Percentiles rank a stretch among this genome's conserved stretches.
These are phyloP conservation scores for Lepraria neglecta DNA, from an alignment of 495 filamentous ascomycete species.

Conservation along the genomic window DNA sequence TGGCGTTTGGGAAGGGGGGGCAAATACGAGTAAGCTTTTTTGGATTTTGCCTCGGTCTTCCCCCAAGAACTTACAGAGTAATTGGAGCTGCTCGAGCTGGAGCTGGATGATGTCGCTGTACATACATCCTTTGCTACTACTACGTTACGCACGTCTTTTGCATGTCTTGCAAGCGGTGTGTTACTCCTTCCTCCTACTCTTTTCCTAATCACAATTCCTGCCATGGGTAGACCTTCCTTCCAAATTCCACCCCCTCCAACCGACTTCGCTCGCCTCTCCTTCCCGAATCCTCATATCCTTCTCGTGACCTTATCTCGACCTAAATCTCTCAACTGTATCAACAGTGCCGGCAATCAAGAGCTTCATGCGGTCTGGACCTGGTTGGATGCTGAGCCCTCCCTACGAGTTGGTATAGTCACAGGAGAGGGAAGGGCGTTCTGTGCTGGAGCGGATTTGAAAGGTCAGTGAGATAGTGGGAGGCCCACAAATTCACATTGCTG, in stretches of 20 bases:
- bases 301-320: conserved; percentile 46
- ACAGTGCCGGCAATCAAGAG: conserved; percentile 46
- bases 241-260: conserved; percentile 37
- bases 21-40: too few relatives aligned
- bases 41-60: neutral
- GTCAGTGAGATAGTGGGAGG: conserved; percentile 21
- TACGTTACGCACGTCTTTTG: too few relatives aligned
- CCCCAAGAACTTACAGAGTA: neutral
- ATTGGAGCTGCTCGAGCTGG: too few relatives aligned
- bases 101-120: too few relatives aligned
- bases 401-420: conserved; percentile 52
- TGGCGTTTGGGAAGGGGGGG: too few relatives aligned
- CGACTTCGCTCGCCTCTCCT: conserved; percentile 37
- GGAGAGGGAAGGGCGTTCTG: conserved; percentile 53
- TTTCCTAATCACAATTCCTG: neutral
- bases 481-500: too few relatives aligned
- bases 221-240: conserved; percentile 23
- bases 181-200: too few relatives aligned
- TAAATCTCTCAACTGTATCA: conserved; percentile 45
- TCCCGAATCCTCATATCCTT: conserved; percentile 44
- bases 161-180: too few relatives aligned
- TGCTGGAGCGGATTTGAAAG: conserved; percentile 54
- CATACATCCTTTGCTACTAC: too few relatives aligned
- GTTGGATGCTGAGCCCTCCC: conserved; percentile 49
- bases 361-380: conserved; percentile 49